Conservation (phyloP, 2,329 filamentous ascomycete species). For the Neonectria neomacrospora region DNA sequence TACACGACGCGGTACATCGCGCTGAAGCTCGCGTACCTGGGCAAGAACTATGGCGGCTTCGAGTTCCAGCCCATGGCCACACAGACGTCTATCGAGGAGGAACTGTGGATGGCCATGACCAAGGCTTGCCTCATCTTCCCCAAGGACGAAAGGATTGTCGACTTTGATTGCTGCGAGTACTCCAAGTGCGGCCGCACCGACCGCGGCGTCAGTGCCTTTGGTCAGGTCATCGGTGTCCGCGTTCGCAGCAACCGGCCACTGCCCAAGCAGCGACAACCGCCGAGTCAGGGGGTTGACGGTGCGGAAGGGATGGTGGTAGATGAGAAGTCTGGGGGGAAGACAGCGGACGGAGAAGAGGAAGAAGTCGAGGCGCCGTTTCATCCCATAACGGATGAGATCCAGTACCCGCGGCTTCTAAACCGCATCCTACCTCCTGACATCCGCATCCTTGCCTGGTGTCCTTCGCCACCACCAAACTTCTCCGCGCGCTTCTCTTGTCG, state of each 20-base stretch:
- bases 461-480: constrained; percentile 80
- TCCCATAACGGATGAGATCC: constrained; percentile 81
- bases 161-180: constrained; percentile 88
- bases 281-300: constrained; percentile 38
- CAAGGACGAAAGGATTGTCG: constrained; percentile 69
- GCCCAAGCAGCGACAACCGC: constrained; percentile 45
- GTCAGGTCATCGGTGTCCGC: constrained; percentile 87
- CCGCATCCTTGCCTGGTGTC: constrained; percentile 92
- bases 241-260: constrained; percentile 83
- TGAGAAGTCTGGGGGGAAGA: constrained; percentile 29
- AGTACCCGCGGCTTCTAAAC: constrained; percentile 87
- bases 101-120: constrained; percentile 89
- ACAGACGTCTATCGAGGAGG: constrained; percentile 88
- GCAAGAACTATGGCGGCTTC: constrained; percentile 90
- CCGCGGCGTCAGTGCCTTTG: constrained; percentile 93
- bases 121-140: constrained; percentile 86
- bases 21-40: constrained; percentile 93
- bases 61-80: constrained; percentile 82
- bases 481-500: constrained; percentile 93
- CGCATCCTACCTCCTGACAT: constrained; percentile 90
- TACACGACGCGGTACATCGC: constrained; percentile 89
- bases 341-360: constrained; percentile 32
- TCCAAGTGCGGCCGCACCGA: constrained; percentile 96
- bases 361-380: constrained; percentile 59
- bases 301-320: constrained; percentile 40